These are phyloP conservation scores for Saccharomycopsis sp. DNA, from an alignment of 805 yeast genomes.

Conservation along the genomic window DNA sequence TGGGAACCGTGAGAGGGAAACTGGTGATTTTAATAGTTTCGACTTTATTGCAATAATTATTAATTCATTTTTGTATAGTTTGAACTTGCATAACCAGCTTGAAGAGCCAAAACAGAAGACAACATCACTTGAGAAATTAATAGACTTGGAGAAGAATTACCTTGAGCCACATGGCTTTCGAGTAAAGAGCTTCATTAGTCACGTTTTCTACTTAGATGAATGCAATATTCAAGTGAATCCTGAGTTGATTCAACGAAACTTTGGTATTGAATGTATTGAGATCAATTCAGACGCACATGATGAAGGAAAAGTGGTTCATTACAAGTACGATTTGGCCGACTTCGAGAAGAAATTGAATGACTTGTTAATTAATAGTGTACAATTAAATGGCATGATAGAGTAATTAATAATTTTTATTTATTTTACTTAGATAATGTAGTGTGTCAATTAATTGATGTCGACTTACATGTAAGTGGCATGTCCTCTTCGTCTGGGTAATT, in stretches of 20 bases:
- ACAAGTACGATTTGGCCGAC: conserved; percentile 34
- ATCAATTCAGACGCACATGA: conserved; percentile 28
- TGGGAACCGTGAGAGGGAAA: conserved; percentile 75
- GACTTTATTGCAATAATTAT: conserved; percentile 53
- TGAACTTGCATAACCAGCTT: conserved; percentile 22
- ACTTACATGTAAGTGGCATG: too few relatives aligned
- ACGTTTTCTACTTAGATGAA: conserved; percentile 47
- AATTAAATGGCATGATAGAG: too few relatives aligned
- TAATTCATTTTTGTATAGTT: conserved; percentile 50
- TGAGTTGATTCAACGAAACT: conserved; percentile 28
- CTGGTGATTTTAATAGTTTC: conserved; percentile 54
- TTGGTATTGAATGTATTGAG: conserved; percentile 43
- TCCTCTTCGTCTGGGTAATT: too few relatives aligned
- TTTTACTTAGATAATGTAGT: too few relatives aligned
- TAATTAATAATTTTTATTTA: too few relatives aligned
- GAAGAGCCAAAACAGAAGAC: conserved; percentile 21
- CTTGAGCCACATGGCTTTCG: conserved; percentile 1
- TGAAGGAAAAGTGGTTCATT: background rate
- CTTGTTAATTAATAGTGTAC: too few relatives aligned
- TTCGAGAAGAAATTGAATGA: conserved; percentile 29
- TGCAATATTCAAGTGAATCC: conserved; percentile 46
- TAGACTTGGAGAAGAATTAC: conserved; percentile 1
- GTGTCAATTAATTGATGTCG: too few relatives aligned
- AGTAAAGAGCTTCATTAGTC: conserved; percentile 48
- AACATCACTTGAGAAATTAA: conserved; percentile 3